Base-by-base conservation (phyloP, 2,329 filamentous ascomycete species). In the Elsinoe perseae region DNA sequence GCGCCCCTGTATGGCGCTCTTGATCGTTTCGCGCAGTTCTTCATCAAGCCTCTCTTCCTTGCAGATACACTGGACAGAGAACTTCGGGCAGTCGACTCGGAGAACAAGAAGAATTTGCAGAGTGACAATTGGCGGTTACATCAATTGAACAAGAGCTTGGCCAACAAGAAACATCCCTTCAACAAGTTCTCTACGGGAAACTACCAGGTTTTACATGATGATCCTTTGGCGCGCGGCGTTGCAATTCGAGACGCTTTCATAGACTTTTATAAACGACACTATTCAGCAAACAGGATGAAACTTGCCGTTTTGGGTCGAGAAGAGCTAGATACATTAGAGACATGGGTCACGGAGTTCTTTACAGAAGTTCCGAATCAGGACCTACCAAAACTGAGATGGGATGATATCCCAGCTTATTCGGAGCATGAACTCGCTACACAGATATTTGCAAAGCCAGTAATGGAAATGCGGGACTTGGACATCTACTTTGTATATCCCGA, bases 31-130 rank as follows among this genome's bases (percentile, higher is more conserved):
- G 87, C 91, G 10, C 90, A 95, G 68, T 96, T 96, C 73, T 96
- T 96, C 70, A 85, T 95, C 61, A 81, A 86, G 60, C 91, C 91
- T 0, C 78, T 96, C 30, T 96, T 96, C 69, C 78, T 95, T 8
- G 83, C 86, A 55, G 89, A 84, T 61, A 93, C 90, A 0, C 72
- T 96, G 50, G 91, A 96, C 64, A 82, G 91, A 50, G 91, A 96
- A 72, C 77, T 96, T 60, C 84, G 81, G 62, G 91, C 91, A 1
- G 91, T 96, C 18, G 90, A 96, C 67, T 95, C 90, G 4, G 91
- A 96, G 71, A 95, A 96, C 74, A 95, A 95, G 79, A 96, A 96
- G 80, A 96, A 96, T 64, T 75, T 96, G 50, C 91, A 96, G 72
- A 92, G 83, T 68, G 91, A 96, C 66, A 80, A 81, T 56, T 95